Evolutionary conservation across 164 flowering plant genomes (phyloP).

Genomic region (Magnolia changhungtana): DNA sequence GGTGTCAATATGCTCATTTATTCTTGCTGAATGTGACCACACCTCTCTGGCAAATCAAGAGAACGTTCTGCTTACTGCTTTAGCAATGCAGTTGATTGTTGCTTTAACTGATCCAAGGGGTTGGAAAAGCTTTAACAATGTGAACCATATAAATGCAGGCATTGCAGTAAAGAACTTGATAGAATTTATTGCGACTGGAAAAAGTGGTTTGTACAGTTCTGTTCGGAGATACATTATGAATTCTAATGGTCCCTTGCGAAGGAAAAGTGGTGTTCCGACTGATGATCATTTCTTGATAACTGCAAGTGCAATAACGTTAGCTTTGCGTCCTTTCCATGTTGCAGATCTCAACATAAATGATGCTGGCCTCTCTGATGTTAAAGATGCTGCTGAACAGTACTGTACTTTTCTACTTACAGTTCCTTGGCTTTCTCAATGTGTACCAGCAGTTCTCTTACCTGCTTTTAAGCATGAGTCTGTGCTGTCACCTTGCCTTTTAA

Average conservation of each 20-base stretch:
- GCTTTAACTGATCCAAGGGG: constrained; percentile 66
- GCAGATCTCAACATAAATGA: constrained; percentile 22
- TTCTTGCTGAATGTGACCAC: constrained; percentile 53
- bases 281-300: constrained; percentile 69
- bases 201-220: constrained; percentile 53
- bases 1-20: constrained; percentile 54
- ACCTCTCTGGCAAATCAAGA: constrained; percentile 29
- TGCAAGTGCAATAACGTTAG: constrained; percentile 81
- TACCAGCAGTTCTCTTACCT: constrained; percentile 71
- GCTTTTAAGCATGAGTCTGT: constrained; percentile 77
- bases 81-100: constrained; percentile 71
- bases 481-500: constrained; percentile 61
- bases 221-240: constrained; percentile 58
- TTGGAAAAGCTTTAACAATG: constrained; percentile 52
- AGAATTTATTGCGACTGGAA: constrained; percentile 41
- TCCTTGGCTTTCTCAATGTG: constrained; percentile 71
- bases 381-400: constrained; percentile 52
- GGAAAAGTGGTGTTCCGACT: constrained; percentile 22
- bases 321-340: constrained; percentile 73
- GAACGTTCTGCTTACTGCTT: constrained; percentile 40
- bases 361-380: constrained; percentile 23
- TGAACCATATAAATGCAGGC: constrained; percentile 39
- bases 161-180: constrained; percentile 52
- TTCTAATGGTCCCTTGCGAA: constrained; percentile 33
- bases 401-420: constrained; percentile 62